Evolutionary conservation across 495 filamentous ascomycete genomes (phyloP), one percentile per base, ranked within the genome.

Genomic region (Acidomyces sp.): DNA sequence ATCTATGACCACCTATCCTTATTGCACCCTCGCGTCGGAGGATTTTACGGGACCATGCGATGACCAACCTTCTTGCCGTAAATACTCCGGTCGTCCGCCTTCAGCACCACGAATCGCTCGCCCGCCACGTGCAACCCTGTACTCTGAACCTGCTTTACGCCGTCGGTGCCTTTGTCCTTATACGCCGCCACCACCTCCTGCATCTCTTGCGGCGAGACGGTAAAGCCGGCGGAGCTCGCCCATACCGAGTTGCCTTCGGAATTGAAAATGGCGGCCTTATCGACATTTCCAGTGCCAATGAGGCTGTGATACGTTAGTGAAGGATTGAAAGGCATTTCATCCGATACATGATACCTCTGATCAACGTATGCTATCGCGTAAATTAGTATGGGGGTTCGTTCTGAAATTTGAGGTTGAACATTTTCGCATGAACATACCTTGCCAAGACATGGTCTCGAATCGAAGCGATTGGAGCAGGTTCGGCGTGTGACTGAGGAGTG

Each of bases 181-280:
- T 62, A 67, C 16, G 61, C 62, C 16, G 50, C 48, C 37, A 62
- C 59, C 52, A 81, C 67, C 23, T 58, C 61, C 59, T 80, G 63
- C 51, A 82, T 67, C 62, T 86, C 83, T 13, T 58, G 60, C 16
- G 71, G 62, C 11, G 59, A 37, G 46, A 78, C 86, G 49, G 59
- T 61, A 67, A 92, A 92, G 45, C 66, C 72, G 15, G 69, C 13
- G 16, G 75, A 72, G n/a, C 66, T 55, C 41, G 87, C 87, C 84
- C 87, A 93, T 49, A 78, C 68, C 57, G 77, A 83, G 57, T 83
- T 80, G 56, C 86, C 84, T 46, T 79, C 77, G 43, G 62, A 65
- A 63, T 77, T 83, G 66, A 88, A 75, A 61, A 95, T 92, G 55
- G 82, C 82, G 53, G 75, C 90, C 65, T 82, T 78, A 69, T 90